Evolutionary conservation across 176 grass and related monocot genomes (phyloP), one percentile per base, ranked within the genome.

Genomic region (Aegilops longissima): DNA sequence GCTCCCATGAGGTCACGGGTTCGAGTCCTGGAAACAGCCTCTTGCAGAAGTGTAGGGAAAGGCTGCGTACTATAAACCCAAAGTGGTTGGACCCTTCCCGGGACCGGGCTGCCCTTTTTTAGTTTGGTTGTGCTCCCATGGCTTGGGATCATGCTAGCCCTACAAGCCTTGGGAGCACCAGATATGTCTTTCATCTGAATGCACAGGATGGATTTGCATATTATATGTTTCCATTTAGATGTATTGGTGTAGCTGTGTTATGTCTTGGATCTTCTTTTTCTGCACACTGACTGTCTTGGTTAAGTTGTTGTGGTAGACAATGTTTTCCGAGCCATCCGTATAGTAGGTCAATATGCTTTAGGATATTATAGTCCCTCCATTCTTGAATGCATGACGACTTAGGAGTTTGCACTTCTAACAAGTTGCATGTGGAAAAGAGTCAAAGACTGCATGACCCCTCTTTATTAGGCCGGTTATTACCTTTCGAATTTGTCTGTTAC

Each of bases 171-270:
- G 54, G 54, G 18, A 58, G 54, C 54, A 58, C 54, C 54, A 21
- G 54, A 58, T 21, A 58, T 58, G 54, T 58, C 54, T 58, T 56
- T 58, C 54, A 45, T 71, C 14, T 90, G 80, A 68, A 72, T 38
- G 68, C 24, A 49, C 52, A 70, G 3, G 36, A 35, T 71, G 51
- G 16, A 13, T 66, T 66, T 80, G 24, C 40, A 74, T 10, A 65
- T 64, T 73, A 42, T 27, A 73, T 6, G 3, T 61, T 77, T 86
- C 2, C 9, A 11, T 83, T 61, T 89, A 61, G 21, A 38, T 71
- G n/a, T 89, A 79, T 66, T 78, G 31, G 30, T 20, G 52, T 18
- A 20, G 52, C 42, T 73, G 25, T 74, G 39, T 24, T 24, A 73
- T 74, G 9, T 47, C 13, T 49, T 74, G 23, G 23, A 21, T 51